Conservation (phyloP, 306 rosid species). For the Oxytropis ochrocephala region DNA sequence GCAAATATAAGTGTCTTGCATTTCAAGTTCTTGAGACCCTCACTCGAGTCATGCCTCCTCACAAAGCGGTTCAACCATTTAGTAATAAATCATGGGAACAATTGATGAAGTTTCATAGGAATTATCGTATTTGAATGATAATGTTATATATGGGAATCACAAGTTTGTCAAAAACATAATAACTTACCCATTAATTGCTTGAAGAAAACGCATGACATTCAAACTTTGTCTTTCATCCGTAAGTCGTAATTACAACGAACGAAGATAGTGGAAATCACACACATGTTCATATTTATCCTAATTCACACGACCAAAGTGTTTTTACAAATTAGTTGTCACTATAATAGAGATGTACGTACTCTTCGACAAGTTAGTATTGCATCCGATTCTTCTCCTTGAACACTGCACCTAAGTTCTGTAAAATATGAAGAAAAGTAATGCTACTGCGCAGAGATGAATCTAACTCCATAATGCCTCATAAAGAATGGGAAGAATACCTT, state of each 20-base stretch:
- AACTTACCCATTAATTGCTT: constrained; percentile 67
- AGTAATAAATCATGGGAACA: neutral
- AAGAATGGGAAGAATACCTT: constrained; percentile 42
- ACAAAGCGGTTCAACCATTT: neutral
- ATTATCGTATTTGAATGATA: neutral
- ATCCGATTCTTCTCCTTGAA: constrained; percentile 57
- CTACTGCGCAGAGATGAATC: neutral
- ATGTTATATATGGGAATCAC: neutral
- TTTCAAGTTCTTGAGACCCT: constrained; percentile 54
- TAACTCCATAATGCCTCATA: neutral
- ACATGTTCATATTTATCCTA: neutral
- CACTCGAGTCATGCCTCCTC: constrained; percentile 68
- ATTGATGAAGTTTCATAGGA: neutral
- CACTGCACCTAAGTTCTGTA: constrained; percentile 65
- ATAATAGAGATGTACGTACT: constrained; percentile 42
- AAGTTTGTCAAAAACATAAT: neutral
- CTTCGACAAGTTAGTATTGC: constrained; percentile 58
- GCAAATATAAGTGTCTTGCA: constrained; percentile 82
- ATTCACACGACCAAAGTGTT: neutral
- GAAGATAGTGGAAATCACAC: constrained; percentile 17
- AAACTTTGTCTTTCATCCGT: constrained; percentile 77
- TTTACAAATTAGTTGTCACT: neutral
- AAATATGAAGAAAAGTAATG: constrained; percentile 1
- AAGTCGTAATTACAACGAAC: constrained; percentile 44
- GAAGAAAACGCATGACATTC: constrained; percentile 84